Conservation (phyloP, 257 asterid species). For the Hygrophila difformis region DNA sequence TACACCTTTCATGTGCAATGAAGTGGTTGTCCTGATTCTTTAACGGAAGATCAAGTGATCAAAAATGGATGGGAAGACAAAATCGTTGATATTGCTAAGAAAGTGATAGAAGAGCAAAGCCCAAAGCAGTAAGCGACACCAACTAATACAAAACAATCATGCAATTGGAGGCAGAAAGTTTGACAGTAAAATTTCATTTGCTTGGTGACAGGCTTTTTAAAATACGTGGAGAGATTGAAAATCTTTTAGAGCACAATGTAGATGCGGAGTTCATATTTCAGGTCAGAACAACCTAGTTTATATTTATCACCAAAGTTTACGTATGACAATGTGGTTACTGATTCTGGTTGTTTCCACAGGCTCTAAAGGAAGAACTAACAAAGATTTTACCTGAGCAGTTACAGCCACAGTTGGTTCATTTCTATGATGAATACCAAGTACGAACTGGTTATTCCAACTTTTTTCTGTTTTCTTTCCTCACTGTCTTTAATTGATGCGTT, state of each 20-base stretch:
- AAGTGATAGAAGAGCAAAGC: slow-evolving; percentile 68
- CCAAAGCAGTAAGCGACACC: slow-evolving; percentile 63
- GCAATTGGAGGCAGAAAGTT: not conserved
- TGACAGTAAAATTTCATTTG: not conserved
- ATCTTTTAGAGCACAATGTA: slow-evolving; percentile 69
- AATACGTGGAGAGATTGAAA: slow-evolving; percentile 73
- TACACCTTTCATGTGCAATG: slow-evolving; percentile 15
- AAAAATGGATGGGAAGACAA: slow-evolving; percentile 84
- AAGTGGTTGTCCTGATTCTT: slow-evolving; percentile 9
- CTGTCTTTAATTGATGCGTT: not conserved
- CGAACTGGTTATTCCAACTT: slow-evolving; percentile 3
- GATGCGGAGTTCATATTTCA: slow-evolving; percentile 65
- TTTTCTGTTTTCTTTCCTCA: not conserved
- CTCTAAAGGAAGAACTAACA: slow-evolving; percentile 52
- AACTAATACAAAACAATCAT: not conserved
- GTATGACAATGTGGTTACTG: slow-evolving; percentile 12
- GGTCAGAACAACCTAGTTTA: slow-evolving; percentile 28
- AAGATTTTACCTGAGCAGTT: slow-evolving; percentile 46
- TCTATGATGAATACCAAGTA: slow-evolving; percentile 59
- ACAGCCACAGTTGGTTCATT: slow-evolving; percentile 37
- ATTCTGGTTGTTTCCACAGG: slow-evolving; percentile 27
- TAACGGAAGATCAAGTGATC: slow-evolving; percentile 54
- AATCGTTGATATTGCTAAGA: slow-evolving; percentile 56
- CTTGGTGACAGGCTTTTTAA: slow-evolving; percentile 39
- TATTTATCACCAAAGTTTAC: slow-evolving; percentile 5